A percentile compares a stretch with the other conserved stretches of the same genome.
Conservation (phyloP, 139 green algal genomes). For the Chlorella vulgaris region DNA sequence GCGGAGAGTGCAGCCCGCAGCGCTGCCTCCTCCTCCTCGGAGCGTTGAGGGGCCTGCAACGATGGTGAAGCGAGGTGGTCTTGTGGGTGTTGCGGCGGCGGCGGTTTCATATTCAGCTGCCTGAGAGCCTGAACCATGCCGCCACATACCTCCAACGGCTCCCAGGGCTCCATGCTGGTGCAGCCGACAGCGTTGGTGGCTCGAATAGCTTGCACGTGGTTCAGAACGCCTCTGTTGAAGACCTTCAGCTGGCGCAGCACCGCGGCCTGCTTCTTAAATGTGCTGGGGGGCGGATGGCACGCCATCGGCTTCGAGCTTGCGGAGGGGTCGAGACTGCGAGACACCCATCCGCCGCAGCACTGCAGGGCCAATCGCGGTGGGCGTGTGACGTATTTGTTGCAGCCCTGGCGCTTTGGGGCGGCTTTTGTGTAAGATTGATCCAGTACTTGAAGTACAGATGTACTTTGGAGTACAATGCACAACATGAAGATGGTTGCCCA, state of each 20-base stretch:
- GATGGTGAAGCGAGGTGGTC: not conserved
- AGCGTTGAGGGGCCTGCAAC: not conserved
- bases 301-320: no score
- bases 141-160: not conserved
- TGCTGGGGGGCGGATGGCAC: not conserved
- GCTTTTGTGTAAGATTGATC: no score
- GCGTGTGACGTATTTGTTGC: no score
- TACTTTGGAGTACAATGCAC: no score
- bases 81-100: not conserved
- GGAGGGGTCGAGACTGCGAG: no score
- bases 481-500: no score
- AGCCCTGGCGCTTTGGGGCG: no score
- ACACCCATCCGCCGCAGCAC: no score
- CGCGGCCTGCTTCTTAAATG: not conserved
- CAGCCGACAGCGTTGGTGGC: not conserved
- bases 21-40: not conserved
- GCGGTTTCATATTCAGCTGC: not conserved
- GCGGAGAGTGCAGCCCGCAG: not conserved
- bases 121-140: no score
- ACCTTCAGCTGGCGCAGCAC: not conserved
- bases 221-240: not conserved
- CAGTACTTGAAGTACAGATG: no score
- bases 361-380: no score
- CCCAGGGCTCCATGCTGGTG: not conserved
- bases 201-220: constrained; percentile 4